Evolutionary conservation across 1,139 yeast genomes (phyloP), one percentile per base, ranked within the genome.

Genomic region (Nadsonia starkeyi-henricii): DNA sequence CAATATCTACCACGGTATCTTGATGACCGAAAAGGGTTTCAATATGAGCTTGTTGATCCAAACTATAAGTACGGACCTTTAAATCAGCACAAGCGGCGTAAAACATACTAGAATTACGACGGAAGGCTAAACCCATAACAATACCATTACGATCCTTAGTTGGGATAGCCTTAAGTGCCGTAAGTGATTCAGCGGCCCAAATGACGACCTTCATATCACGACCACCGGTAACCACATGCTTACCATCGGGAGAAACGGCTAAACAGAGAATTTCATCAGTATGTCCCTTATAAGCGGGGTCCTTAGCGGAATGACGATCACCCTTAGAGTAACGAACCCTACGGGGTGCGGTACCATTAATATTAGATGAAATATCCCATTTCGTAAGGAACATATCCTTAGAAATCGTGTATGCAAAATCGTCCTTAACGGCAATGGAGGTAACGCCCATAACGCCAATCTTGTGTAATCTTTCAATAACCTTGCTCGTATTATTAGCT

Each of bases 1-100:
- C 70, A 50, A 91, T 81, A 60, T 81, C 96, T 44, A 77, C 74
- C 44, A 91, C 89, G 50, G 76, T 72, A 62, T 93, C 98, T 68
- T 93, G 97, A 64, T 91, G 98, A 1, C 98, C 98, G 64, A 86
- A 91, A 47, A 91, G 70, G 2, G 85, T 80, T 67, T 91, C 98
- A 59, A 89, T 73, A 63, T 86, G 95, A 15, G 96, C 79, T 62
- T 83, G 75, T 65, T 88, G 96, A 59, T 80, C 85, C 53, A 89
- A 74, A 51, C 89, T 81, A 64, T 76, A 93, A 0, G 95, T 85
- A 62, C 96, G 77, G 52, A 91, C 84, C 59, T 91, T 82, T 58
- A 88, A 77, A 64, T 91, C 98, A 1, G 88, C 88, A 66, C 96
- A 88, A 1, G 96, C 85, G 33, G 91, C 97, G 62, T 82, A 91